These are phyloP conservation scores for Aspergillus sp. DNA, from an alignment of 2,329 filamentous ascomycete species.

Conservation along the genomic window DNA sequence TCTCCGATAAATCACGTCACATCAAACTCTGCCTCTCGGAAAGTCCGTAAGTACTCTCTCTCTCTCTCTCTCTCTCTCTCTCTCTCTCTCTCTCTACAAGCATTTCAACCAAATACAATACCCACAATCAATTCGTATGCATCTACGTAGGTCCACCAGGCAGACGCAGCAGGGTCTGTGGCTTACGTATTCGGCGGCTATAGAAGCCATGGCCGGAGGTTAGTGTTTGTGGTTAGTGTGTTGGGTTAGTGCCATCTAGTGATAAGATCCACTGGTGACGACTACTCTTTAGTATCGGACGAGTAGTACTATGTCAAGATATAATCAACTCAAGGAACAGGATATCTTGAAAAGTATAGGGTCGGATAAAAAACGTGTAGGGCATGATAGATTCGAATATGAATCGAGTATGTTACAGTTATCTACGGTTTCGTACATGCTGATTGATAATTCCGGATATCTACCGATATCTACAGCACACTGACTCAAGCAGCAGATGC, in stretches of 20 bases:
- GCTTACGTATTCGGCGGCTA: not conserved
- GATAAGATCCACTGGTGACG: not conserved
- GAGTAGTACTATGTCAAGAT: too few relatives aligned
- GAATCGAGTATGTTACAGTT: too few relatives aligned
- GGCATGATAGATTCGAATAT: too few relatives aligned
- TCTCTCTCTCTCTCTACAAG: not conserved
- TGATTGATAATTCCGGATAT: too few relatives aligned
- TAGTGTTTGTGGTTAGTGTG: not conserved
- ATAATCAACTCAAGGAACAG: too few relatives aligned
- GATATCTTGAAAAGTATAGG: too few relatives aligned
- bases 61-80: not conserved
- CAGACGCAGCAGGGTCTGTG: not conserved
- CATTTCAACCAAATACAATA: not conserved
- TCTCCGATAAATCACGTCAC: too few relatives aligned
- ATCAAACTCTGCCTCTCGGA: too few relatives aligned
- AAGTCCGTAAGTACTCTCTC: too few relatives aligned
- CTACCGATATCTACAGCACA: too few relatives aligned
- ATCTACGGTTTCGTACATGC: too few relatives aligned
- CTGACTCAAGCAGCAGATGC: not conserved
- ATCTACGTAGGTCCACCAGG: slow-evolving; percentile 13
- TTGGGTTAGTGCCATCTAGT: not conserved
- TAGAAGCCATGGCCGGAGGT: not conserved
- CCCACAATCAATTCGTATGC: slow-evolving; percentile 11
- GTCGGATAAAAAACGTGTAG: too few relatives aligned
- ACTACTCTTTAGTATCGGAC: not conserved